phyloP scores from a whole-genome alignment of 202 grass and related monocot genomes.

The Dendrocalamus latiflorus region DNA sequence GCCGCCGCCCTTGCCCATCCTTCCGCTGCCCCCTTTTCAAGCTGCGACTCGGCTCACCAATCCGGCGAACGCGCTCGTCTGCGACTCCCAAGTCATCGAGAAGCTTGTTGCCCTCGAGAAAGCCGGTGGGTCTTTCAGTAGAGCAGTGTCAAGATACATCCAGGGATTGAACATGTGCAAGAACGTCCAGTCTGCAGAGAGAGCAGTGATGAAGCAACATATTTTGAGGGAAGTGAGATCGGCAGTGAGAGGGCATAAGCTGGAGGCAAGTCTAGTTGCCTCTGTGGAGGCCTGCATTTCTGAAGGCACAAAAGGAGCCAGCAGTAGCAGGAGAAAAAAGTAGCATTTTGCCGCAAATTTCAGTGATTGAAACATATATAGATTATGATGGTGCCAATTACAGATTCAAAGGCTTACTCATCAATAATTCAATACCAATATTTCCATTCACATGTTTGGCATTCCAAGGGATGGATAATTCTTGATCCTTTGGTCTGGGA shows the following conservation, averaged over 20 bases:
- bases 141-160: conserved; percentile 51
- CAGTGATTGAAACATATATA: neutral
- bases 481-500: no score
- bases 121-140: conserved; percentile 27
- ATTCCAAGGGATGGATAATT: no score
- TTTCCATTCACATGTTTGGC: no score
- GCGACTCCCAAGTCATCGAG: conserved; percentile 33
- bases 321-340: conserved; percentile 47
- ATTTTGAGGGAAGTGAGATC: conserved; percentile 52
- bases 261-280: conserved; percentile 41
- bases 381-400: no score
- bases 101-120: conserved; percentile 50
- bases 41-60: no score
- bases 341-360: conserved; percentile 4
- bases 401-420: no score
- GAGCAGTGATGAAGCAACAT: conserved; percentile 58
- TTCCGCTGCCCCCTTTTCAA: no score
- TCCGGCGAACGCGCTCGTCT: no score
- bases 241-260: conserved; percentile 39
- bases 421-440: no score
- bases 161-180: conserved; percentile 63
- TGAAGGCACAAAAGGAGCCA: conserved; percentile 39
- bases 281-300: conserved; percentile 45
- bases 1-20: no score
- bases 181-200: conserved; percentile 51